A percentile compares a stretch with the other conserved stretches of the same genome.
Conservation (phyloP, 148 eudicot genomes). For the Cornus florida region DNA sequence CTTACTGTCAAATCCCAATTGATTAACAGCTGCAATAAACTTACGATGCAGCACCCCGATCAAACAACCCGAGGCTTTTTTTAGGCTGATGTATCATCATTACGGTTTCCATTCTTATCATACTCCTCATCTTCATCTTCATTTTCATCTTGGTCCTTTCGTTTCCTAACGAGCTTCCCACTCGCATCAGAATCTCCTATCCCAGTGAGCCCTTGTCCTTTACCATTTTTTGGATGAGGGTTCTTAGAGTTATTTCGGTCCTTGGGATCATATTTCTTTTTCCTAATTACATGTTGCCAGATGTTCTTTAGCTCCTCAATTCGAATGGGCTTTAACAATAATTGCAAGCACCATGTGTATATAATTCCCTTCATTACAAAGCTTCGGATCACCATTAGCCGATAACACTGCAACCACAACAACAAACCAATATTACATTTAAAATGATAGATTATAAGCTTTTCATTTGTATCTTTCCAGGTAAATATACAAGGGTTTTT, state of each 20-base stretch:
- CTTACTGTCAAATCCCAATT: conserved; percentile 39
- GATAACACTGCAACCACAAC: conserved; percentile 40
- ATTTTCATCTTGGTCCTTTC: conserved; percentile 13
- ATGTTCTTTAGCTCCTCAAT: conserved; percentile 30
- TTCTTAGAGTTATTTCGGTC: background rate
- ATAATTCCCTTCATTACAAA: conserved; percentile 30
- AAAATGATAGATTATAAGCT: too few relatives aligned
- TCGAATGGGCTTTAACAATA: conserved; percentile 35
- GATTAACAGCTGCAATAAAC: conserved; percentile 33
- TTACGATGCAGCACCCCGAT: conserved; percentile 38
- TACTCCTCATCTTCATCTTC: conserved; percentile 19
- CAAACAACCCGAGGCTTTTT: conserved; percentile 39
- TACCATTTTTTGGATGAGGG: background rate
- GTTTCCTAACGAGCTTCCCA: background rate
- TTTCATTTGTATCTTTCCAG: too few relatives aligned
- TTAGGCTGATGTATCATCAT: conserved; percentile 13
- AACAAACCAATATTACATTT: background rate
- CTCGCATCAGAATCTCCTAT: background rate
- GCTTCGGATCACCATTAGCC: conserved; percentile 17
- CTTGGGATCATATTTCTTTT: background rate
- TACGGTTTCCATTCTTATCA: background rate
- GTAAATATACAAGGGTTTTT: too few relatives aligned
- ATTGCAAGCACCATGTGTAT: conserved; percentile 39
- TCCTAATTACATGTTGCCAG: conserved; percentile 37
- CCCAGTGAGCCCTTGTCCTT: background rate